Evolutionary conservation across 2,329 filamentous ascomycete species (phyloP).

Genomic region (Metarhizium humberi): DNA sequence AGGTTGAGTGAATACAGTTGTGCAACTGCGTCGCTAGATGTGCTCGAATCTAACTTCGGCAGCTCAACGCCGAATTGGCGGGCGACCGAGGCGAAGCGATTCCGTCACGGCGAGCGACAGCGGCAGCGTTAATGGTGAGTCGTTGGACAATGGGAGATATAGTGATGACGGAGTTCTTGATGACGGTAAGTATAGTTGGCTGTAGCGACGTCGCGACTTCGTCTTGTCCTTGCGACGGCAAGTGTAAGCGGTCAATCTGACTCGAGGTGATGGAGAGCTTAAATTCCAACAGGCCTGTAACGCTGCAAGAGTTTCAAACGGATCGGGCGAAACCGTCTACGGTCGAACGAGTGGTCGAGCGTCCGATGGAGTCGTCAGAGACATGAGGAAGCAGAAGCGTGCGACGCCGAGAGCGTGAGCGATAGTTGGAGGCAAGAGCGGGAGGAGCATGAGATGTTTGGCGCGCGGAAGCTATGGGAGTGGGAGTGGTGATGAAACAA

Average conservation of each 20-base stretch:
- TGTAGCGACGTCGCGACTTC: background rate
- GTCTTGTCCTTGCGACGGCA: background rate
- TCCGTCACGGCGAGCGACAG: background rate
- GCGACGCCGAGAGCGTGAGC: background rate
- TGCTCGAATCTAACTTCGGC: constrained; percentile 2
- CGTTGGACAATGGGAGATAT: background rate
- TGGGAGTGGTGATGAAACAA: constrained; percentile 9
- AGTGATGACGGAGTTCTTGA: background rate
- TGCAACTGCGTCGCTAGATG: constrained; percentile 1
- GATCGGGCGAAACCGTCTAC: background rate
- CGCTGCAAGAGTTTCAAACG: background rate
- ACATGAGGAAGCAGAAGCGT: constrained; percentile 4
- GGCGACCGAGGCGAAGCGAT: background rate
- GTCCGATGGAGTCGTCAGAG: background rate
- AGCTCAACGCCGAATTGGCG: background rate
- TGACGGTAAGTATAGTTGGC: background rate
- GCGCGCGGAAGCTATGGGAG: constrained; percentile 1
- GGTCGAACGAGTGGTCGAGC: constrained; percentile 3
- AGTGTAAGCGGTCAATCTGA: background rate
- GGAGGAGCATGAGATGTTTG: constrained; percentile 2
- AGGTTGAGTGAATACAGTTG: background rate
- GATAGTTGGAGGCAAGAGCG: background rate
- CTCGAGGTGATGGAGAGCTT: background rate
- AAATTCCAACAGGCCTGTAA: background rate
- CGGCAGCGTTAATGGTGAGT: background rate